phyloP scores from a whole-genome alignment of 1,284 basidiomycete species.

The Boletellus sp. region DNA sequence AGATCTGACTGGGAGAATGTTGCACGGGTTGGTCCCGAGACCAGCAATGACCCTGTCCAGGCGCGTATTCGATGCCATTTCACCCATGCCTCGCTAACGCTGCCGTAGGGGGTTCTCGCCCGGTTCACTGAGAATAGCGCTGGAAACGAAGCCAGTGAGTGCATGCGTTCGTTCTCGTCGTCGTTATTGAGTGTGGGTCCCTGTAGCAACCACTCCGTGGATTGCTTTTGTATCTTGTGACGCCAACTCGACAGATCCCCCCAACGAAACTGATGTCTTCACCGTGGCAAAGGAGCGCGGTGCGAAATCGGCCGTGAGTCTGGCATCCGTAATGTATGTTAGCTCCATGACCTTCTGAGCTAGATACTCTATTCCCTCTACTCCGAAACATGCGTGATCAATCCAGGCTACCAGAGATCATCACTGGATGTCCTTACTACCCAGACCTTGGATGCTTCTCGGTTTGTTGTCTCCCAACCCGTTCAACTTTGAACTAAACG shows the following conservation, averaged over 20 bases:
- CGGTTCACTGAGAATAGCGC: conserved; percentile 68
- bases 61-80: conserved; percentile 33
- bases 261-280: conserved; percentile 67
- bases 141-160: conserved; percentile 38
- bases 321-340: not conserved
- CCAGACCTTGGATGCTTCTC: conserved; percentile 42
- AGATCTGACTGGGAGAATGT: conserved; percentile 54
- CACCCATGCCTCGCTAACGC: conserved; percentile 5
- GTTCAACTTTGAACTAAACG: conserved; percentile 20
- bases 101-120: conserved; percentile 64
- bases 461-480: conserved; percentile 32
- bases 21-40: conserved; percentile 47
- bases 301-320: conserved; percentile 68
- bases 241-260: conserved; percentile 61
- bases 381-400: conserved; percentile 72
- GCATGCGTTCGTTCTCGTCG: conserved; percentile 3
- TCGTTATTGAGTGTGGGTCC: conserved; percentile 9
- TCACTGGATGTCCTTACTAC: conserved; percentile 80
- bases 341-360: not conserved
- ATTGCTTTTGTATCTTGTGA: conserved; percentile 86
- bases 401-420: conserved; percentile 71
- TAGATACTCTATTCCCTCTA: conserved; percentile 76
- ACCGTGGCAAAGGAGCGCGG: conserved; percentile 74
- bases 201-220: conserved; percentile 75
- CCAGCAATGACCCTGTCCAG: conserved; percentile 49